phyloP scores from a whole-genome alignment of 164 flowering plant species.

The Piper betle region DNA sequence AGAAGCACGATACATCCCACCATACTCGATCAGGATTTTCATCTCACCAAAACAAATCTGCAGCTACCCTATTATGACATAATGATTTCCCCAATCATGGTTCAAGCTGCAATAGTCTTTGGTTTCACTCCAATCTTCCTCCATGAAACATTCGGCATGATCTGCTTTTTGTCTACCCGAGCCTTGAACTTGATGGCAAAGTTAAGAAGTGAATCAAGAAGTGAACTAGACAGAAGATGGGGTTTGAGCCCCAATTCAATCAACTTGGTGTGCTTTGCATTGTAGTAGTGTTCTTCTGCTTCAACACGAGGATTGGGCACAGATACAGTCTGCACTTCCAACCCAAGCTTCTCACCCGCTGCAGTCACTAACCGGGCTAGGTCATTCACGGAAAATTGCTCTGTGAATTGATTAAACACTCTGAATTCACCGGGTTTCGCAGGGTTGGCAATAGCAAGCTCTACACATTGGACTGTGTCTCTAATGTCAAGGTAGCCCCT shows the following conservation, averaged over 20 bases:
- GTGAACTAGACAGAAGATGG: conserved; percentile 84
- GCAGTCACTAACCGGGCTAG: conserved; percentile 79
- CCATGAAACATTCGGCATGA: conserved; percentile 27
- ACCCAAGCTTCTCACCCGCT: conserved; percentile 78
- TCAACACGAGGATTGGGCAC: conserved; percentile 97
- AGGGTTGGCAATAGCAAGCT: conserved; percentile 87
- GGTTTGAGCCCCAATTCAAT: conserved; percentile 80
- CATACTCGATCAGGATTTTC: too few relatives aligned
- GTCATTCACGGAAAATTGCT: conserved; percentile 90
- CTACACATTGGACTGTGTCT: conserved; percentile 94
- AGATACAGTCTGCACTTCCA: conserved; percentile 54
- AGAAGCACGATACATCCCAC: too few relatives aligned
- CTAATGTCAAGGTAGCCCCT: conserved; percentile 94
- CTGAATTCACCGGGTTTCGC: conserved; percentile 80
- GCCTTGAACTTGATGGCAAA: conserved; percentile 58
- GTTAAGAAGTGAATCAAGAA: conserved; percentile 79
- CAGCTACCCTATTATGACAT: background rate
- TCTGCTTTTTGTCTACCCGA: conserved; percentile 71
- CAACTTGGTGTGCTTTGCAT: conserved; percentile 90
- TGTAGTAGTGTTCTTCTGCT: conserved; percentile 95
- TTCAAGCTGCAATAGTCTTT: conserved; percentile 47
- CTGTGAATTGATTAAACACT: conserved; percentile 95
- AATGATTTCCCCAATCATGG: background rate
- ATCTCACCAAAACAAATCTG: background rate
- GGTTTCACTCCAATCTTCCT: conserved; percentile 66